These are phyloP conservation scores for Epichloe gansuensis DNA, from an alignment of 2,329 filamentous ascomycete genomes.

Conservation along the genomic window DNA sequence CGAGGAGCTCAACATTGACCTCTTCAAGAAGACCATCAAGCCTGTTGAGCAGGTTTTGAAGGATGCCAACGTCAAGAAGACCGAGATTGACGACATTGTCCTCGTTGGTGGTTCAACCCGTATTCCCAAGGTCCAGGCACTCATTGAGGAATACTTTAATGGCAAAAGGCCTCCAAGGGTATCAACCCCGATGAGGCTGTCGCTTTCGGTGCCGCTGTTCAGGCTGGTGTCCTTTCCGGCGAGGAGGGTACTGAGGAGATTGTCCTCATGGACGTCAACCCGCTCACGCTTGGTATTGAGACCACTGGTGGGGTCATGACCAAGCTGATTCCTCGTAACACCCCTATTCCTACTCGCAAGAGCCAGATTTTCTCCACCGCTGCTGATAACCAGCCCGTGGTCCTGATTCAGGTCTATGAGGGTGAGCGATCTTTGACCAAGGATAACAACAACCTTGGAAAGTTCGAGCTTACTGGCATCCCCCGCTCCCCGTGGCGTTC, in stretches of 20 bases:
- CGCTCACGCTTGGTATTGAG: constrained; percentile 91
- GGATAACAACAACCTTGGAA: constrained; percentile 94
- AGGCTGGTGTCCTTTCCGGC: constrained; percentile 88
- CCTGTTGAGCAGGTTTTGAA: constrained; percentile 97
- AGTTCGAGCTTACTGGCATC: constrained; percentile 95
- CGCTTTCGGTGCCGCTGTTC: constrained; percentile 92
- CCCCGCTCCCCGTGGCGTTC: constrained; percentile 91
- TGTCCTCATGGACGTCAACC: constrained; percentile 96
- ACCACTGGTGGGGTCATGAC: constrained; percentile 97
- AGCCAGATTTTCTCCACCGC: constrained; percentile 96
- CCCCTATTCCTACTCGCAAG: constrained; percentile 89
- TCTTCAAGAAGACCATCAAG: constrained; percentile 99
- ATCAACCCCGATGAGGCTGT: constrained; percentile 99
- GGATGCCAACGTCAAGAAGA: constrained; percentile 96
- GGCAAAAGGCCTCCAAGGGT: constrained; percentile 98
- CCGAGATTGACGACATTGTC: constrained; percentile 89
- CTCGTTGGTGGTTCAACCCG: constrained; percentile 96
- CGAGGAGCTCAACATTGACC: constrained; percentile 96
- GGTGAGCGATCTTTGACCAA: constrained; percentile 90
- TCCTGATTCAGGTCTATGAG: constrained; percentile 91
- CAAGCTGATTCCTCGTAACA: constrained; percentile 90
- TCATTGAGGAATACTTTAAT: constrained; percentile 90
- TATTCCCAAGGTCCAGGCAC: constrained; percentile 93
- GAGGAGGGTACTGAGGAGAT: constrained; percentile 70
- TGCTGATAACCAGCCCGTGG: constrained; percentile 91